These are phyloP conservation scores for Durio zibethinus DNA, from an alignment of 345 rosid genomes.

Conservation along the genomic window DNA sequence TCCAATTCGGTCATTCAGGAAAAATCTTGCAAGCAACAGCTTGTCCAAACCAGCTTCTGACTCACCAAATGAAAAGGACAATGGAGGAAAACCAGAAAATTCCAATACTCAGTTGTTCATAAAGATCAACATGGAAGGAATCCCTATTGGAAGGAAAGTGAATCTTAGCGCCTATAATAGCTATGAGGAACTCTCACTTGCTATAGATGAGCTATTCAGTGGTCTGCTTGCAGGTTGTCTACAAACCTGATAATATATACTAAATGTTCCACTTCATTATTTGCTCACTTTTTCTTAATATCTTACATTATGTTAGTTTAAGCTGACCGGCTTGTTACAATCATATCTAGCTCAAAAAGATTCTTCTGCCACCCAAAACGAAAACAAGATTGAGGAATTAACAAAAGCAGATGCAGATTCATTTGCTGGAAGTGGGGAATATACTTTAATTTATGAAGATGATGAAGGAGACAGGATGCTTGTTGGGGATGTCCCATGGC, in stretches of 20 bases:
- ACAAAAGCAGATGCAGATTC: conserved; percentile 56
- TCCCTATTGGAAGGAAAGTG: conserved; percentile 96
- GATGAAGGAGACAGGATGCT: conserved; percentile 98
- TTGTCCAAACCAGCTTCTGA: conserved; percentile 50
- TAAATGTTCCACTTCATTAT: not conserved
- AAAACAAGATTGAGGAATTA: conserved; percentile 41
- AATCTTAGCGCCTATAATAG: conserved; percentile 73
- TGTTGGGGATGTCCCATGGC: conserved; percentile 99
- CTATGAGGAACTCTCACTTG: conserved; percentile 73
- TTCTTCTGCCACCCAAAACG: conserved; percentile 42
- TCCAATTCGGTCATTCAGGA: conserved; percentile 88
- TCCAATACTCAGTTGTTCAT: conserved; percentile 54
- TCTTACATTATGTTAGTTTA: not conserved
- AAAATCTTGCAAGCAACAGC: conserved; percentile 65
- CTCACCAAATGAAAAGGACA: conserved; percentile 36
- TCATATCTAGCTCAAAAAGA: conserved; percentile 64
- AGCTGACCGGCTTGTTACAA: not conserved
- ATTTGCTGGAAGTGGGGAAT: conserved; percentile 82
- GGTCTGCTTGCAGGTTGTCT: conserved; percentile 82
- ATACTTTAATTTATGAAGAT: conserved; percentile 92
- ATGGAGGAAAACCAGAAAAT: conserved; percentile 20
- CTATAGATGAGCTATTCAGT: conserved; percentile 89
- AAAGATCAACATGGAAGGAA: conserved; percentile 97
- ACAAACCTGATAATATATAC: not conserved
- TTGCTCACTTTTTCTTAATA: not conserved